phyloP scores from a whole-genome alignment of 495 filamentous ascomycete genomes.

The Physcia stellaris region DNA sequence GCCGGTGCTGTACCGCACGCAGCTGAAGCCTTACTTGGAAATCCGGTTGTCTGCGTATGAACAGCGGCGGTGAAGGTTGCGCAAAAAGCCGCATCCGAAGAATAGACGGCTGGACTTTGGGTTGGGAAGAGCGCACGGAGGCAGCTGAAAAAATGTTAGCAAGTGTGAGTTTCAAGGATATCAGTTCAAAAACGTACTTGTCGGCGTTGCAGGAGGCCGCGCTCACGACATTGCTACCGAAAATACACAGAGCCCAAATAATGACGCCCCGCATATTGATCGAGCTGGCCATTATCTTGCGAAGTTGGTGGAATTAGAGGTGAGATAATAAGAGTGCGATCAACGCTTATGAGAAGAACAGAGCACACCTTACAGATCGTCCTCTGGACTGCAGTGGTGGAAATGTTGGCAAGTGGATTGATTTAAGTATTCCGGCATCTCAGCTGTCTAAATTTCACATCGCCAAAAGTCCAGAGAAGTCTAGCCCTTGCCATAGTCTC shows the following conservation, averaged over 20 bases:
- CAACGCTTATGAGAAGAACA: no score
- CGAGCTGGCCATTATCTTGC: no score
- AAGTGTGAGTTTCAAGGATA: neutral
- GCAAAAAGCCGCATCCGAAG: conserved; percentile 3
- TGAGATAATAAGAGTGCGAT: no score
- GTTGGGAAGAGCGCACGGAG: conserved; percentile 4
- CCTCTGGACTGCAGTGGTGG: no score
- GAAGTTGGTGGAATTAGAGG: no score
- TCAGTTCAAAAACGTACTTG: neutral
- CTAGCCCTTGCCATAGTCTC: no score
- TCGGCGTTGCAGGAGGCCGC: neutral
- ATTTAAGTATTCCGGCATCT: no score
- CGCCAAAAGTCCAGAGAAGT: no score
- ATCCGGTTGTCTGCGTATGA: neutral
- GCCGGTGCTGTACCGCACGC: conserved; percentile 1
- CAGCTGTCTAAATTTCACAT: no score
- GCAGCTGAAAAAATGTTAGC: conserved; percentile 1
- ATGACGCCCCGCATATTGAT: neutral
- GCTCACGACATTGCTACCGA: neutral
- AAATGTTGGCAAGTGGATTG: no score
- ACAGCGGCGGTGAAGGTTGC: neutral
- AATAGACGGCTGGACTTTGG: neutral
- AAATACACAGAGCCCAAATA: neutral
- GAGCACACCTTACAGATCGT: no score
- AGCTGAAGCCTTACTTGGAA: conserved; percentile 1